Percentiles rank a stretch among this genome's conserved stretches.
phyloP scores from a whole-genome alignment of 495 filamentous ascomycete genomes.

The Aspergillus sclerotiicarbonarius region DNA sequence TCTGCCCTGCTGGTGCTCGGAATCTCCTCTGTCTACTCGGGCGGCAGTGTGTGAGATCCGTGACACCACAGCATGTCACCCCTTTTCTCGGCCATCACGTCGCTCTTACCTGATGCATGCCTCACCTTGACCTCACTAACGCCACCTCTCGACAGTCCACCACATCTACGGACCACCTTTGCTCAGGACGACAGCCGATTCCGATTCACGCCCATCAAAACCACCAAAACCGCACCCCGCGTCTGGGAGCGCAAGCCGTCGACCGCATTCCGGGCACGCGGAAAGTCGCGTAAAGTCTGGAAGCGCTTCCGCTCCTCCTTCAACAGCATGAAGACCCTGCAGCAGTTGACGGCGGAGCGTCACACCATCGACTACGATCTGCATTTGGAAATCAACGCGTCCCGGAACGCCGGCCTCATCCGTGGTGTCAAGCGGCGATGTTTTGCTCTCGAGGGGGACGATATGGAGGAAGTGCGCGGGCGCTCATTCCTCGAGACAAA shows the following conservation, averaged over 20 bases:
- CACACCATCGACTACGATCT: constrained; percentile 23
- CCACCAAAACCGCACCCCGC: constrained; percentile 34
- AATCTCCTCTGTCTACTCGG: background rate
- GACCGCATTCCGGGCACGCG: constrained; percentile 45
- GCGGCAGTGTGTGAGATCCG: background rate
- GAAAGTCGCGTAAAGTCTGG: constrained; percentile 51
- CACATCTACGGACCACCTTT: background rate
- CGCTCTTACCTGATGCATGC: background rate
- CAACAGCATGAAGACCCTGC: constrained; percentile 38
- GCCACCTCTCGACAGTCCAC: background rate
- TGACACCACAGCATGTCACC: background rate
- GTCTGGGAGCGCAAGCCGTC: constrained; percentile 56
- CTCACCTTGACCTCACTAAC: background rate
- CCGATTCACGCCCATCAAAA: constrained; percentile 39
- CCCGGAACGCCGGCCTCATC: constrained; percentile 26
- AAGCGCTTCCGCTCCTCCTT: constrained; percentile 47
- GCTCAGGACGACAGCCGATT: constrained; percentile 28
- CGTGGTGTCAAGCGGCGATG: constrained; percentile 50
- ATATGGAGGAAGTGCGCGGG: constrained; percentile 15
- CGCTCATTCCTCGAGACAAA: constrained; percentile 43
- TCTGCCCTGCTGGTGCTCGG: background rate
- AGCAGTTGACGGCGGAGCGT: constrained; percentile 26
- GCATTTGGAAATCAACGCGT: constrained; percentile 33
- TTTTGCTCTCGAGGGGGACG: constrained; percentile 19
- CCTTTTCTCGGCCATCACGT: background rate